Evolutionary conservation across 768 basidiomycete genomes (phyloP).

Genomic region (Aureoboletus auriporus): DNA sequence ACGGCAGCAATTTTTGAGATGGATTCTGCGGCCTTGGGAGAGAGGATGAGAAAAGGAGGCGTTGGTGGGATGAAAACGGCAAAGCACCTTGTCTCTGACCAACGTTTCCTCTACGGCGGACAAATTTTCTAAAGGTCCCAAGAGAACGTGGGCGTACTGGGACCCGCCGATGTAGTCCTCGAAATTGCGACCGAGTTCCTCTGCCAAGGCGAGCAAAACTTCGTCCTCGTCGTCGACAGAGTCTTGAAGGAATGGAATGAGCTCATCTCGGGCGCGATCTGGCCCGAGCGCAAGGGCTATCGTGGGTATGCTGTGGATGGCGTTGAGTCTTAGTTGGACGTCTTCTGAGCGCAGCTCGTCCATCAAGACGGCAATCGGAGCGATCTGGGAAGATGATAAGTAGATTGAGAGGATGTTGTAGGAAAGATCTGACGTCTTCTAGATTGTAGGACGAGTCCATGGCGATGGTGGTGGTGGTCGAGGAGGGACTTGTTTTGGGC

Average conservation of each 20-base stretch:
- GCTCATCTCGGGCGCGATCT: conserved; percentile 91
- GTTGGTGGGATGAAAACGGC: not conserved
- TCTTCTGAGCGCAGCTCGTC: conserved; percentile 98
- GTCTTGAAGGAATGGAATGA: conserved; percentile 96
- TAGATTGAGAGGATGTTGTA: conserved; percentile 6
- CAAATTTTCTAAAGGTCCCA: conserved; percentile 92
- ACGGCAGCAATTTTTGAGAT: conserved; percentile 84
- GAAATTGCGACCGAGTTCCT: conserved; percentile 89
- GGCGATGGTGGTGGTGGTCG: conserved; percentile 19
- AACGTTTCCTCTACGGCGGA: conserved; percentile 97
- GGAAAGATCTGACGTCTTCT: conserved; percentile 57
- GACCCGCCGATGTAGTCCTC: conserved; percentile 93
- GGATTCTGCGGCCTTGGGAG: conserved; percentile 83
- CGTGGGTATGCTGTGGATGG: conserved; percentile 95
- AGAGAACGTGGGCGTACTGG: conserved; percentile 78
- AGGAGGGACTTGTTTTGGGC: conserved; percentile 9
- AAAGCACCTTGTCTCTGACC: conserved; percentile 89
- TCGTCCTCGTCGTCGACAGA: conserved; percentile 99
- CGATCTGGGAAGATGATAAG: conserved; percentile 52
- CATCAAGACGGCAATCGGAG: conserved; percentile 94
- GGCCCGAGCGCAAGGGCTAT: conserved; percentile 96
- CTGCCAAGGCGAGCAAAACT: conserved; percentile 90
- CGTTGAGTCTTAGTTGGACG: conserved; percentile 92
- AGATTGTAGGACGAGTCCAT: conserved; percentile 66
- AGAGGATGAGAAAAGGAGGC: conserved; percentile 2